Evolutionary conservation across 495 filamentous ascomycete species (phyloP), one percentile per base, ranked within the genome.

Genomic region (Penicillium canescens): DNA sequence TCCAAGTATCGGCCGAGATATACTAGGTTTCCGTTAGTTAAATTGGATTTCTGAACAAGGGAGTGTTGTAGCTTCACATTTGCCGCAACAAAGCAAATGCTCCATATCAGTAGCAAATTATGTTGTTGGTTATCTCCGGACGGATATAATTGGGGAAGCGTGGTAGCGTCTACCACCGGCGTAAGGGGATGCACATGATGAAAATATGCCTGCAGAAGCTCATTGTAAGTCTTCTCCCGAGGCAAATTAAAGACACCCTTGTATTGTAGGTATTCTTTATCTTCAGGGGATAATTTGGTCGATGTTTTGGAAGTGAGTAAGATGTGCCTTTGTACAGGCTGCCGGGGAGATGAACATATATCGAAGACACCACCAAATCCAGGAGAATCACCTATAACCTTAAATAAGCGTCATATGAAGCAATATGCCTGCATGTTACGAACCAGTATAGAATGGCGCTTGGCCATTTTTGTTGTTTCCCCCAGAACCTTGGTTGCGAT

Each of bases 71-170:
- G 13, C 3, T n/a, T 44, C 46, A 71, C 73, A 60, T 76, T 74
- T 0, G 55, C 55, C 1, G 68, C 68, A 35, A 60, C 71, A 48
- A 69, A 75, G n/a, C 75, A 74, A 10, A 78, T 53, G 50, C 72
- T 72, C 73, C 73, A 78, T 10, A 75, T 37, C 3, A 77, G 52
- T 14, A 76, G 44, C 0, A 72, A 9, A 37, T 72, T 77, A 38
- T 67, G 62, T 5, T 66, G 56, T n/a, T 59, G 49, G 11, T 62
- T 46, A 10, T 62, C 56, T 8, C 61, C 62, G 26, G 46, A 21
- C n/a, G 48, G 50, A 31, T 68, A 60, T 24, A 56, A 56, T 14
- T 56, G 33, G 21, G 76, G 45, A 38, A 76, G 63, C 0, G 52
- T 41, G 7, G 63, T 55, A 2, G 48, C 67, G 33, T 78, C 72